Conservation (phyloP, 768 basidiomycete species). For the Kwoniella sp. region DNA sequence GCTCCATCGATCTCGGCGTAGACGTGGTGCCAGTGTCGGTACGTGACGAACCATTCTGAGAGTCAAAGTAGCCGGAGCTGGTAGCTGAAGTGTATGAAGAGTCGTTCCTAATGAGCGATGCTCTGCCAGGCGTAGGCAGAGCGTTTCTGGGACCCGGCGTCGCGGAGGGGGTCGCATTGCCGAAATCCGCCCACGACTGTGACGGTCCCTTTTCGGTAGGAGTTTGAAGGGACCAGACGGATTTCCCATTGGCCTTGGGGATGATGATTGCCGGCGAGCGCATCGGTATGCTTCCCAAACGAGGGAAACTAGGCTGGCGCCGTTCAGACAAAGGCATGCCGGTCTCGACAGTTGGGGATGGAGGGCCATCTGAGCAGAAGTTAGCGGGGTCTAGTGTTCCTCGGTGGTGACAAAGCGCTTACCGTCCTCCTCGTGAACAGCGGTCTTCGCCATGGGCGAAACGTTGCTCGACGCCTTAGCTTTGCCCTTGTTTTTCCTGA, state of each 20-base stretch:
- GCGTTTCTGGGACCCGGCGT: neutral
- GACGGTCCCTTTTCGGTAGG: constrained; percentile 20
- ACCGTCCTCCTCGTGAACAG: constrained; percentile 38
- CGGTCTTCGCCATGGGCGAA: constrained; percentile 25
- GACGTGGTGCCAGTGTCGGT: constrained; percentile 1
- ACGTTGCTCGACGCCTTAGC: constrained; percentile 8
- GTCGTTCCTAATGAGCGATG: constrained; percentile 1
- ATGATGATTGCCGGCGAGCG: constrained; percentile 10
- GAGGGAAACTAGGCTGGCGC: constrained; percentile 20
- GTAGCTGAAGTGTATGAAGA: constrained; percentile 12
- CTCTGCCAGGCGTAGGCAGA: constrained; percentile 4
- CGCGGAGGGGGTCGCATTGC: constrained; percentile 19
- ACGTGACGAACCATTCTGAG: constrained; percentile 7
- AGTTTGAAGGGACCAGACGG: constrained; percentile 35
- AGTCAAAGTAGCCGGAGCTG: constrained; percentile 23
- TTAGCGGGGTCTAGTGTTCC: too few species aligned
- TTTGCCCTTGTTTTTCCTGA: constrained; percentile 26
- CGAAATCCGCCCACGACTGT: constrained; percentile 36
- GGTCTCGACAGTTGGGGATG: too few species aligned
- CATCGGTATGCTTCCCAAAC: constrained; percentile 10
- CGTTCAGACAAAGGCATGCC: constrained; percentile 13
- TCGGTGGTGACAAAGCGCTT: neutral
- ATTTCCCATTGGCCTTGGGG: constrained; percentile 14
- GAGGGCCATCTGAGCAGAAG: too few species aligned
- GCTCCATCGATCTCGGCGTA: constrained; percentile 7